These are phyloP conservation scores for Crithidia brevicula DNA, from an alignment of 208 protist species.

Conservation along the genomic window DNA sequence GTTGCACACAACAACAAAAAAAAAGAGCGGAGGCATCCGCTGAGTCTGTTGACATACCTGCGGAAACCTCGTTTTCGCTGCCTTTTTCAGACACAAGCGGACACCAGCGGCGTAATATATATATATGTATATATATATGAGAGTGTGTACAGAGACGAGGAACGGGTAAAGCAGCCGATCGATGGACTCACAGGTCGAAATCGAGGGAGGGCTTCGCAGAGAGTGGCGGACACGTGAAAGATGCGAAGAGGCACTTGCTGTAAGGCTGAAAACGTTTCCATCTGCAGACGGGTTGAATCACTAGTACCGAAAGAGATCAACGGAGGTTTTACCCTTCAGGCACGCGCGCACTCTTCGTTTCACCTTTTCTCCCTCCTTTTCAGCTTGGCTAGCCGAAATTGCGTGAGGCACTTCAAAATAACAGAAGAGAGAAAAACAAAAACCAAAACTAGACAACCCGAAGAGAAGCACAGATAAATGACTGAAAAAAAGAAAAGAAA, in stretches of 20 bases:
- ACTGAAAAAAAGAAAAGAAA: not conserved
- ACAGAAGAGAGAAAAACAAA: not conserved
- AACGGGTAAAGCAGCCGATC: too few species aligned
- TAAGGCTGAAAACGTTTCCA: not conserved
- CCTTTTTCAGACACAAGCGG: too few species aligned
- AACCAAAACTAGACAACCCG: too few species aligned
- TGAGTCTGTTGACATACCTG: too few species aligned
- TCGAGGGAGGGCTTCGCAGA: too few species aligned
- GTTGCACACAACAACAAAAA: not conserved
- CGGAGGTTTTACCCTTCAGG: not conserved
- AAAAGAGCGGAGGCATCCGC: too few species aligned
- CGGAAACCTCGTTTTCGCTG: too few species aligned
- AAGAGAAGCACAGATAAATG: not conserved
- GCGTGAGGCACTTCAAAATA: not conserved
- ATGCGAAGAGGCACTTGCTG: not conserved
- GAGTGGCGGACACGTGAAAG: too few species aligned
- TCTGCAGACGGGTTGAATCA: conserved; percentile 16
- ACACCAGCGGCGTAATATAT: too few species aligned
- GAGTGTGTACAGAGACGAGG: too few species aligned
- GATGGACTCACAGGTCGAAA: too few species aligned
- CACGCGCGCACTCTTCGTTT: not conserved
- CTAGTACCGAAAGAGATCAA: conserved; percentile 9
- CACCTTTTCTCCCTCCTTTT: not conserved
- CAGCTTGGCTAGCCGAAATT: not conserved
- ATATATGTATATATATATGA: too few species aligned